Percentiles rank a stretch among this genome's conserved stretches.
Evolutionary conservation across 768 basidiomycete species (phyloP).

Genomic region (Panellus pusillus): DNA sequence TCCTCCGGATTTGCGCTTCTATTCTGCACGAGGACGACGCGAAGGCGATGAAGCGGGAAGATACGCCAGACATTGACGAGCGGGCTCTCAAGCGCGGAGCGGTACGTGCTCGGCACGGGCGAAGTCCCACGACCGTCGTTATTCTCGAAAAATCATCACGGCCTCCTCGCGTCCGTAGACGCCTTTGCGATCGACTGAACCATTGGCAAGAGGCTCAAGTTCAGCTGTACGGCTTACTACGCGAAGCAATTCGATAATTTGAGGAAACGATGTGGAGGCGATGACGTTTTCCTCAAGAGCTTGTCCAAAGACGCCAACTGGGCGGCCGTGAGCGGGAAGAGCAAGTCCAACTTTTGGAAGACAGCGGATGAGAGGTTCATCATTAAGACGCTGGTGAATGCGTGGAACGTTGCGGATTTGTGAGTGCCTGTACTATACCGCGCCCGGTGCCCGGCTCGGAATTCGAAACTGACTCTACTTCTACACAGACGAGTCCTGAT

Average conservation of each 20-base stretch:
- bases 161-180: constrained; percentile 42
- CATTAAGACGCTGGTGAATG: constrained; percentile 83
- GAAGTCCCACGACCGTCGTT: constrained; percentile 33
- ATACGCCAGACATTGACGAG: constrained; percentile 48
- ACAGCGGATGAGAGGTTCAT: constrained; percentile 75
- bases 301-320: constrained; percentile 61
- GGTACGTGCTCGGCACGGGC: constrained; percentile 48
- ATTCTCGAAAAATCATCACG: constrained; percentile 48
- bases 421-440: constrained; percentile 47
- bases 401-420: constrained; percentile 87
- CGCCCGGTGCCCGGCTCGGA: too few relatives aligned
- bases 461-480: constrained; percentile 2
- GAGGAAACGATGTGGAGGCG: constrained; percentile 65
- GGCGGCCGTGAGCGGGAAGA: constrained; percentile 81
- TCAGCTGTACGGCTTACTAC: constrained; percentile 82
- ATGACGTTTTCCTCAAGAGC: constrained; percentile 59
- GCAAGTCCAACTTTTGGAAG: constrained; percentile 80
- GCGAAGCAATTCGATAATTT: constrained; percentile 77
- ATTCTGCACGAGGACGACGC: too few relatives aligned
- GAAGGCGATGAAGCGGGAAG: too few relatives aligned
- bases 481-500: constrained; percentile 67
- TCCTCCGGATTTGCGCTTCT: too few relatives aligned
- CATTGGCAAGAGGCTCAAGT: constrained; percentile 69
- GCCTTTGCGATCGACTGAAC: constrained; percentile 62
- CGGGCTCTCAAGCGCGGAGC: constrained; percentile 58